Evolutionary conservation across 164 flowering plant genomes (phyloP).

Genomic region (Malania oleifera): DNA sequence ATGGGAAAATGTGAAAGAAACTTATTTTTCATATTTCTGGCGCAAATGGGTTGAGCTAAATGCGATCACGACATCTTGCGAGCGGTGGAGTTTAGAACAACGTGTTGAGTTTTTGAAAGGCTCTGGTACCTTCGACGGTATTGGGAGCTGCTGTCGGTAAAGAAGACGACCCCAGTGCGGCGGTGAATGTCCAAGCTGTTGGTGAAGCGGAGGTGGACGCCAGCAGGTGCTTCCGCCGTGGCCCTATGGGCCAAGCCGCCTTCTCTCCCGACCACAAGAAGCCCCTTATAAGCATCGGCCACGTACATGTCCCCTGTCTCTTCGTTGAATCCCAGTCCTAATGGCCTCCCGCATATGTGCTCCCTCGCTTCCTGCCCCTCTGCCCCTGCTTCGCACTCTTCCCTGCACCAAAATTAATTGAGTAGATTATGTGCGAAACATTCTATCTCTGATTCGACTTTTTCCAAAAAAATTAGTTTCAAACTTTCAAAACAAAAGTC

Average conservation of each 20-base stretch:
- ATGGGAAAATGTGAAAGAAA: no score
- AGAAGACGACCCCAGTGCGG: conserved; percentile 28
- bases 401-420: neutral
- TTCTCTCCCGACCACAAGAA: conserved; percentile 9
- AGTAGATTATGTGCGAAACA: no score
- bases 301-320: conserved; percentile 12
- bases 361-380: neutral
- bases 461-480: no score
- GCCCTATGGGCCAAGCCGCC: conserved; percentile 15
- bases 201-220: conserved; percentile 21
- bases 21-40: no score
- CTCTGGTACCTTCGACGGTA: conserved; percentile 35
- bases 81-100: no score
- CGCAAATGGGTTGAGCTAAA: no score
- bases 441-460: no score
- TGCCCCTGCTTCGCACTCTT: neutral
- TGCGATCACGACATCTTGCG: no score
- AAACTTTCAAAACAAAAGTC: no score
- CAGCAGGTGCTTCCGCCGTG: conserved; percentile 5
- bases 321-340: conserved; percentile 14
- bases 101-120: no score
- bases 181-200: conserved; percentile 37
- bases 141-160: conserved; percentile 37
- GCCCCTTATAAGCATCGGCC: conserved; percentile 22
- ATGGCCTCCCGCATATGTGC: conserved; percentile 7